A percentile compares a stretch with the other conserved stretches of the same genome.
Conservation (phyloP, 495 filamentous ascomycete genomes). For the Penicillium ucsense region DNA sequence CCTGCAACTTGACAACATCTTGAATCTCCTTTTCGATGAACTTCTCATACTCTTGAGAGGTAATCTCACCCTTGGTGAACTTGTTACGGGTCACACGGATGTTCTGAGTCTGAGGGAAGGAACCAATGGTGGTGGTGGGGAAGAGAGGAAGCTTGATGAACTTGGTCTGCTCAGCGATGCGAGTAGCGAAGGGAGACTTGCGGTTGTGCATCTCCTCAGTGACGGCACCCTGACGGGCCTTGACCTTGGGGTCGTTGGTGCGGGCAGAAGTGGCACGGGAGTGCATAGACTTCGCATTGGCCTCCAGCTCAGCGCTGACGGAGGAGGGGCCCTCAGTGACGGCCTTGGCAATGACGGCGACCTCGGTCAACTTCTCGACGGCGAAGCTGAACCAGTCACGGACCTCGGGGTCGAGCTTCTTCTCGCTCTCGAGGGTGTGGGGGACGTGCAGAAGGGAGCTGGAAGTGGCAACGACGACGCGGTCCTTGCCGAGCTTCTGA, state of each 20-base stretch:
- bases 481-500: constrained; percentile 88
- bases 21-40: constrained; percentile 98
- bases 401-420: constrained; percentile 87
- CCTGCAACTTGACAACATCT: constrained; percentile 87
- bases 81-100: constrained; percentile 93
- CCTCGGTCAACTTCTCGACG: constrained; percentile 83
- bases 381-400: constrained; percentile 98
- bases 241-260: constrained; percentile 94
- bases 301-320: constrained; percentile 77
- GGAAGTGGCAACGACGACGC: constrained; percentile 92
- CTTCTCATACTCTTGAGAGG: constrained; percentile 80
- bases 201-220: constrained; percentile 80
- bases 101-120: constrained; percentile 98
- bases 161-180: constrained; percentile 77
- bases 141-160: constrained; percentile 87
- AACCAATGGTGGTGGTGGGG: constrained; percentile 98
- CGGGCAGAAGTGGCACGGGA: constrained; percentile 80
- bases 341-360: constrained; percentile 91
- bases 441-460: constrained; percentile 95
- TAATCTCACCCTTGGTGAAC: constrained; percentile 97
- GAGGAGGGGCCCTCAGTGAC: constrained; percentile 81
- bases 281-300: constrained; percentile 86
- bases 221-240: constrained; percentile 84
- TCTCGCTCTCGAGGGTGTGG: constrained; percentile 94
- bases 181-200: constrained; percentile 72